Evolutionary conservation across 768 basidiomycete genomes (phyloP), one percentile per base, ranked within the genome.

Genomic region (Russula olivacea): DNA sequence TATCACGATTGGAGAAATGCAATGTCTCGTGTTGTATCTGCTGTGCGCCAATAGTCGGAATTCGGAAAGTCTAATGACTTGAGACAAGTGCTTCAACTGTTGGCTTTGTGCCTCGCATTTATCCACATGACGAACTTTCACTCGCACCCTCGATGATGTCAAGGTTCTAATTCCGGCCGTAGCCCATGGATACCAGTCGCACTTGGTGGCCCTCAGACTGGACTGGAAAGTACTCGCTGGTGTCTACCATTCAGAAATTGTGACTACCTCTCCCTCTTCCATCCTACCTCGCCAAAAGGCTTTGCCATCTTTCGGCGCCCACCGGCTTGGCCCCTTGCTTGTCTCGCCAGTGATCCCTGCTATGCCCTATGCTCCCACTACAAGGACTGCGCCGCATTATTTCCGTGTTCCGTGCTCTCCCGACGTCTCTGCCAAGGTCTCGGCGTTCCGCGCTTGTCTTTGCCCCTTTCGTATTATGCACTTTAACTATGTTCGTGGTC

Each of bases 361-460:
- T 50, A 59, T 59, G 58, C 47, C 63, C 52, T 36, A 64, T 64
- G 63, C 19, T 19, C 28, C 23, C 23, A 54, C 52, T 17, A 54
- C 52, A 38, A 55, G 41, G 28, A 50, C n/a, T 50, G 47, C 52
- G 28, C 38, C 19, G 48, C 38, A n/a, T n/a, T 28, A n/a, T 50
- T 53, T 28, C n/a, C 36, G 25, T n/a, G 30, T 49, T 43, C 21
- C 32, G 38, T 49, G 43, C 21, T 54, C 41, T 41, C 38, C 6
- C 36, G 21, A 34, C 38, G 4, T 30, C 47, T 32, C 34, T 11
- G 34, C 2, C 34, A 11, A 34, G 11, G 34, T 34, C 34, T 34
- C 30, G 49, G 52, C 53, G 30, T 23, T 34, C 40, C 4, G n/a
- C 21, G 30, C 63, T 64, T 32, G 47, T 49, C 21, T 55, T 55